Evolutionary conservation across 108 stramenopile species (phyloP), one percentile per base, ranked within the genome.

Genomic region (Fistulifera pelliculosa): DNA sequence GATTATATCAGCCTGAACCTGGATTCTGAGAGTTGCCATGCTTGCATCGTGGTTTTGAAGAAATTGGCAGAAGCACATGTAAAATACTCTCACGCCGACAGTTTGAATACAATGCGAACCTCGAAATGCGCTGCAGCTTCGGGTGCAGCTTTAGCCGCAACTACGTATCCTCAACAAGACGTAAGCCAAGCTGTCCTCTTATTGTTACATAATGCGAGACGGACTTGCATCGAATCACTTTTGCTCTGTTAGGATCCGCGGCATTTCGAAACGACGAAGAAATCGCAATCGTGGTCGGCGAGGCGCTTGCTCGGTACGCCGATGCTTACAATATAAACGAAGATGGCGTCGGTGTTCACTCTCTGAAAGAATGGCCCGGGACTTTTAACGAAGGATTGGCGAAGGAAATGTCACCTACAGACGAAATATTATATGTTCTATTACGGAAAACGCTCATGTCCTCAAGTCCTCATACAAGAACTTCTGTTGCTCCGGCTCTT

Each of bases 231-330:
- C n/a, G 80, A 81, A 21, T 64, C 71, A 12, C 42, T 87, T 5
- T 90, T 64, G 45, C 38, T 6, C 15, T 83, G 31, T 45, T 90
- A 1, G 89, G 85, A 23, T 86, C 84, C 0, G 43, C 63, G 13
- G 76, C 82, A 1, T 74, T 73, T 56, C 56, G 74, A 31, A 82
- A 84, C 54, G 85, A 90, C 47, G 80, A 83, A 26, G 85, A 87
- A 57, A 60, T 87, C n/a, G 68, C 77, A 26, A 56, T 90, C 2
- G 49, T 45, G 7, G 76, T 77, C 18, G 89, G 89, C 7, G 89
- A 90, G 70, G 89, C 89, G 39, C 54, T 90, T 16, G 80, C 71
- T 4, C 40, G 39, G 24, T 87, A 80, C 47, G 66, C 66, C 11
- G 65, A 19, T 41, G 25, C 23, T 51, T 16, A 51, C 21, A 16